Evolutionary conservation across 129 eudicot species (phyloP).

Genomic region (Chrysanthemum makinoi): DNA sequence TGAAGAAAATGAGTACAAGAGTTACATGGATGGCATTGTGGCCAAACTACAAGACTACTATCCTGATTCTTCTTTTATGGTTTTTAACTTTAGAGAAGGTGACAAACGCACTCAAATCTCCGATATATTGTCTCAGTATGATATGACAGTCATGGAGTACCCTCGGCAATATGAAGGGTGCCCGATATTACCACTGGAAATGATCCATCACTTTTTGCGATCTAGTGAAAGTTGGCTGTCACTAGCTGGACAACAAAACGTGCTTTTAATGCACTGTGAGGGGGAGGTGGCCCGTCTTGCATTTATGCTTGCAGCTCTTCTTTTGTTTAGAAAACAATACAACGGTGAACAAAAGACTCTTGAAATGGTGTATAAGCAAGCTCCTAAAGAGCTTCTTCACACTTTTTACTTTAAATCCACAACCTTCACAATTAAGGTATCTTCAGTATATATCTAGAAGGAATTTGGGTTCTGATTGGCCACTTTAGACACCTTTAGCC

Average conservation of each 20-base stretch:
- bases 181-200: conserved; percentile 58
- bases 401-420: conserved; percentile 82
- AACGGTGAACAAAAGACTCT: conserved; percentile 60
- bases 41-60: conserved; percentile 55
- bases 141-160: conserved; percentile 73
- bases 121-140: conserved; percentile 48
- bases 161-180: conserved; percentile 61
- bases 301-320: conserved; percentile 62
- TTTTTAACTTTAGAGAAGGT: conserved; percentile 55
- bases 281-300: conserved; percentile 78
- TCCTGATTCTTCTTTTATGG: conserved; percentile 66
- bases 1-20: conserved; percentile 53
- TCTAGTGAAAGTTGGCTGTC: conserved; percentile 68
- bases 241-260: conserved; percentile 54
- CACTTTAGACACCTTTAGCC: conserved; percentile 75
- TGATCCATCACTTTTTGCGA: conserved; percentile 58
- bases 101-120: conserved; percentile 48
- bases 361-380: conserved; percentile 67
- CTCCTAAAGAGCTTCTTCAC: conserved; percentile 76
- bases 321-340: conserved; percentile 54
- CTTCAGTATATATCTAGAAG: conserved; percentile 88
- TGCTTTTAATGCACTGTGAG: conserved; percentile 68
- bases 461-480: conserved; percentile 84
- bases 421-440: conserved; percentile 89
- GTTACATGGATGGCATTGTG: conserved; percentile 52